These are phyloP conservation scores for Aspergillus japonicus DNA, from an alignment of 2,329 filamentous ascomycete genomes.

Conservation along the genomic window DNA sequence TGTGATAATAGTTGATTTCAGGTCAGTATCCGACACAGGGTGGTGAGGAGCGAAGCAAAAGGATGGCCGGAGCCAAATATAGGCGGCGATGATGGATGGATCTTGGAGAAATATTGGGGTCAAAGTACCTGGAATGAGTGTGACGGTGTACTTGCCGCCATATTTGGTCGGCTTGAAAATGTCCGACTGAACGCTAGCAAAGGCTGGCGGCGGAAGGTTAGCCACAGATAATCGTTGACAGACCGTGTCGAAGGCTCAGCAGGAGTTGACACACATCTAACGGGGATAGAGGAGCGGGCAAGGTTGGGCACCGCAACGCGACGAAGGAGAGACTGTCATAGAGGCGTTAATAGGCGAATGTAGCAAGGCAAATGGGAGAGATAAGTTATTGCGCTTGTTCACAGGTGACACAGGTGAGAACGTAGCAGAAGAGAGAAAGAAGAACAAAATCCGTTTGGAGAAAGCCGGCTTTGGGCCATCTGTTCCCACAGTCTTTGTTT, in stretches of 20 bases:
- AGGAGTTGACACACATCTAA: slow-evolving; percentile 52
- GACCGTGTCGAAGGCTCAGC: neutral
- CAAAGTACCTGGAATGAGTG: slow-evolving; percentile 80
- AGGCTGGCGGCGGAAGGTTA: slow-evolving; percentile 42
- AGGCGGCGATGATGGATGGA: neutral
- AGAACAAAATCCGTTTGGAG: neutral
- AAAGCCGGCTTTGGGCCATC: neutral
- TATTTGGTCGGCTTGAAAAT: slow-evolving; percentile 99
- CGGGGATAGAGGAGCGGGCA: slow-evolving; percentile 51
- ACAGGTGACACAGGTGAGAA: neutral
- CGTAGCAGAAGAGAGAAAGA: neutral
- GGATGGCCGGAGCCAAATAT: neutral
- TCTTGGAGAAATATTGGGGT: neutral
- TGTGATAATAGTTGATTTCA: slow-evolving; percentile 27
- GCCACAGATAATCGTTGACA: slow-evolving; percentile 10
- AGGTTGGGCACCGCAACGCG: slow-evolving; percentile 49
- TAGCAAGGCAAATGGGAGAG: slow-evolving; percentile 30
- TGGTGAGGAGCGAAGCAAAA: neutral
- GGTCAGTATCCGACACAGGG: slow-evolving; percentile 16
- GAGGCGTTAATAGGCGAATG: slow-evolving; percentile 25
- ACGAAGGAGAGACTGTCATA: slow-evolving; percentile 57
- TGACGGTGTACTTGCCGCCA: slow-evolving; percentile 98
- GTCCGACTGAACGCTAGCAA: slow-evolving; percentile 85
- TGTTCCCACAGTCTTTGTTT: neutral
- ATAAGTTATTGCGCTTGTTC: neutral